Percentiles rank a stretch among this genome's conserved stretches.
These are phyloP conservation scores for Penicillium palitans DNA, from an alignment of 2,329 filamentous ascomycete species.

Conservation along the genomic window DNA sequence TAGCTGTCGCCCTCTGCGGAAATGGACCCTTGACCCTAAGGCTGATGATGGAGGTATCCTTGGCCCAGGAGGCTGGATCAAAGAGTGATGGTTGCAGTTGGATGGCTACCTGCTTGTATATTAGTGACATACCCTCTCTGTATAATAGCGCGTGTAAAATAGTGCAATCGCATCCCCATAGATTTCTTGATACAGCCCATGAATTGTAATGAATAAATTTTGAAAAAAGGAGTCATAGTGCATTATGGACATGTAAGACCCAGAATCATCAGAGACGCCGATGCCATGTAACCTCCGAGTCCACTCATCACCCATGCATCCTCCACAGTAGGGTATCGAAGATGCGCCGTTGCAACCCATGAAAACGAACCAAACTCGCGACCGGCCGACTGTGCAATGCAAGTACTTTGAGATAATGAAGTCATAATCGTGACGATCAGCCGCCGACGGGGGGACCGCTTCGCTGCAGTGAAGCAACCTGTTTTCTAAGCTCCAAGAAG, in stretches of 20 bases:
- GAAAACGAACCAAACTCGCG: constrained; percentile 21
- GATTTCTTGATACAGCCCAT: neutral
- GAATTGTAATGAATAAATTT: constrained; percentile 6
- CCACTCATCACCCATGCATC: constrained; percentile 24
- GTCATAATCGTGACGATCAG: constrained; percentile 24
- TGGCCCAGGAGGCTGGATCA: constrained; percentile 57
- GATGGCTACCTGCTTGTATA: constrained; percentile 17
- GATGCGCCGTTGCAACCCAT: constrained; percentile 29
- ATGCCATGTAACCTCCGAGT: constrained; percentile 24
- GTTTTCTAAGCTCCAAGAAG: constrained; percentile 51
- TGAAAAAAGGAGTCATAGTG: constrained; percentile 4
- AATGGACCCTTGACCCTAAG: constrained; percentile 71
- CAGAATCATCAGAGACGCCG: constrained; percentile 24
- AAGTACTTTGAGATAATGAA: constrained; percentile 17
- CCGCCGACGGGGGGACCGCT: constrained; percentile 37
- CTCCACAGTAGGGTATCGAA: constrained; percentile 31
- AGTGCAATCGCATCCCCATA: constrained; percentile 1
- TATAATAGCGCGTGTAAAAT: constrained; percentile 1
- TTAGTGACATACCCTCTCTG: constrained; percentile 22
- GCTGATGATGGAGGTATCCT: constrained; percentile 66
- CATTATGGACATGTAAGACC: constrained; percentile 16
- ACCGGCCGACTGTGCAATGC: constrained; percentile 22
- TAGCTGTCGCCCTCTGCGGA: constrained; percentile 60
- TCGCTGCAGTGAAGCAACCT: constrained; percentile 45
- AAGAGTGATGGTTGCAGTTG: constrained; percentile 35